Base-by-base conservation (phyloP, 1,139 yeast genomes). In the Yarrowia galli region DNA sequence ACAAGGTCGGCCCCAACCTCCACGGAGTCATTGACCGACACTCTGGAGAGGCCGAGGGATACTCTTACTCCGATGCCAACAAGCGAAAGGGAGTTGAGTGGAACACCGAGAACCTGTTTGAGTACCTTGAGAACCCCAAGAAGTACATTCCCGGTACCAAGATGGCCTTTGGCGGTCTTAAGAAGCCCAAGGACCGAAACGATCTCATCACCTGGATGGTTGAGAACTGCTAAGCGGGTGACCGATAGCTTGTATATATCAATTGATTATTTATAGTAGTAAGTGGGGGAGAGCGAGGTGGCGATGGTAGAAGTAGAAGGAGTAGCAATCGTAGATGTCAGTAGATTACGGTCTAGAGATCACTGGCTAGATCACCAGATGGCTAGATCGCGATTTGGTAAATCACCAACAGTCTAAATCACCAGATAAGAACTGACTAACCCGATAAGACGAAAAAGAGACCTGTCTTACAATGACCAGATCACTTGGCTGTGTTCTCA, bases 131-230 rank as follows among this genome's bases (percentile, higher is more conserved):
- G 84, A 96, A 95, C 91, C 99, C 99, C 85, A 95, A 95, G 97
- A 95, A 95, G 86, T 95, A 92, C 86, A 92, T 95, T 76, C 99
- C 99, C 79, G 99, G 99, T 83, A 95, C 98, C 85, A 95, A 95
- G 89, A 95, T 95, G 99, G 99, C 99, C 74, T 95, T 95, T 78
- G 99, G 98, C 85, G 99, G 99, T 84, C 89, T 95, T 83, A 95
- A 95, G 95, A 95, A 95, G 88, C 88, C 93, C 74, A 95, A 92
- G 90, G 99, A 95, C 87, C 92, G 98, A 89, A 91, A 92, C 84
- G 98, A 95, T 81, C 85, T 95, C 82, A 83, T 95, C 78, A 87
- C 99, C 76, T 95, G 92, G 90, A 87, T 93, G 84, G 86, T 84
- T 75, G 81, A 81, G 72, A 97, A 97, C 63, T 65, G 67, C 23